Evolutionary conservation across 768 basidiomycete species (phyloP).

Genomic region (Tephrocybe sp.): DNA sequence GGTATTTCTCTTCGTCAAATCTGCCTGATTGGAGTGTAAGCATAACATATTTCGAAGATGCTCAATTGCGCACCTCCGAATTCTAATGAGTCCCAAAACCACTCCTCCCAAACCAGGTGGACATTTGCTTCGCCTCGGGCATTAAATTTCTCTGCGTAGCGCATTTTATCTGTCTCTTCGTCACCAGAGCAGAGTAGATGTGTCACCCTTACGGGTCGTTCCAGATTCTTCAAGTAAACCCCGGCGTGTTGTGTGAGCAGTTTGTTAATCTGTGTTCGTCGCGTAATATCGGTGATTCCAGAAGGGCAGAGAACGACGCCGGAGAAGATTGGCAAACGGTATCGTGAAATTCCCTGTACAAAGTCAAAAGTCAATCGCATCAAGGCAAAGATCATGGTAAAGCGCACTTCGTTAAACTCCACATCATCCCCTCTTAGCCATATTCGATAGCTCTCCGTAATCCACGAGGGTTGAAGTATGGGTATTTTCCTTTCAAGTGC

Average conservation of each 20-base stretch:
- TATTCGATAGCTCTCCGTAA: slow-evolving; percentile 63
- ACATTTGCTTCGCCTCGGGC: slow-evolving; percentile 69
- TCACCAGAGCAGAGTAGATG: slow-evolving; percentile 80
- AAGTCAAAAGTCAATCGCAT: slow-evolving; percentile 1
- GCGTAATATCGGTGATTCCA: slow-evolving; percentile 63
- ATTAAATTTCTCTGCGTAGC: slow-evolving; percentile 76
- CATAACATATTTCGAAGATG: not conserved
- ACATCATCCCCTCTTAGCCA: slow-evolving; percentile 86
- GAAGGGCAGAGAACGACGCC: slow-evolving; percentile 72
- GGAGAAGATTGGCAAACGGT: slow-evolving; percentile 75
- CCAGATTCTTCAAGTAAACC: slow-evolving; percentile 69
- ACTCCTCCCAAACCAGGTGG: slow-evolving; percentile 89
- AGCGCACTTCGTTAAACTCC: slow-evolving; percentile 58
- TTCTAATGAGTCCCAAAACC: slow-evolving; percentile 92
- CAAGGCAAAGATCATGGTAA: not conserved
- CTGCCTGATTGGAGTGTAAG: slow-evolving; percentile 39
- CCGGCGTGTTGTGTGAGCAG: slow-evolving; percentile 64
- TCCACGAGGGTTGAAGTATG: slow-evolving; percentile 78
- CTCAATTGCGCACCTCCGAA: slow-evolving; percentile 53
- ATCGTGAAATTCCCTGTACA: slow-evolving; percentile 51
- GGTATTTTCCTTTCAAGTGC: slow-evolving; percentile 81
- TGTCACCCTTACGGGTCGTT: slow-evolving; percentile 78
- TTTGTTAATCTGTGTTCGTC: slow-evolving; percentile 64
- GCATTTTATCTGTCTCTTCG: slow-evolving; percentile 73
- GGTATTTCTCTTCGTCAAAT: slow-evolving; percentile 64